Base-by-base conservation (phyloP, 345 rosid species). In the Salix caprea region DNA sequence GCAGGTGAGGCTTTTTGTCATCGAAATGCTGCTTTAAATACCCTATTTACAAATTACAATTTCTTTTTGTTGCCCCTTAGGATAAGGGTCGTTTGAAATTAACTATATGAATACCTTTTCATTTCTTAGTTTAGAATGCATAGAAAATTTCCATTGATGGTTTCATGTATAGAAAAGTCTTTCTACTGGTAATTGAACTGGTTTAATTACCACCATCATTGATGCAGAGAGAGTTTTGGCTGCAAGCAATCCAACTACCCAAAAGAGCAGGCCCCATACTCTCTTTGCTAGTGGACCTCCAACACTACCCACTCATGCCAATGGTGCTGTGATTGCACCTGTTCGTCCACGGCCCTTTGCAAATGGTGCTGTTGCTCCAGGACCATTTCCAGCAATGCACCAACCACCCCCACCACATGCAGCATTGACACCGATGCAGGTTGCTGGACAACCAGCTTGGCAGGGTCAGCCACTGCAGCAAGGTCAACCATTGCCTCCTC, bases 221-320 rank as follows among this genome's bases (percentile, higher is more conserved):
- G 67, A 60, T 82, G 73, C 90, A 96, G 99, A 96, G 90, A 92
- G 99, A 86, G 94, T 96, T 80, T 82, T 96, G 88, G 99, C 98
- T 61, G 92, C 97, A 68, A 96, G 95, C 81, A 96, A 96, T 82
- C 98, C 98, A 37, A 71, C 77, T 82, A 12, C 93, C 30, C 94
- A 88, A 58, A 96, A 85, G 85, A 96, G 62, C 62, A 56, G 62
- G 62, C 62, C 99, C 4, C 99, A 92, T 84, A 96, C 99, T 1
- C 74, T 94, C 58, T 96, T 96, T 70, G 99, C 99, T 2, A 90
- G 91, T 30, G 98, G 97, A 19, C 98, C 99, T 12, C 98, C 98
- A 67, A 82, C 89, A 10, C 88, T 89, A 54, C 73, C 85, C 15
- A 76, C 78, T 70, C 94, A 87, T 74, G 93, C 88, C 79, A 90